Base-by-base conservation (phyloP, 768 basidiomycete species). In the Rossbeevera mucosa region DNA sequence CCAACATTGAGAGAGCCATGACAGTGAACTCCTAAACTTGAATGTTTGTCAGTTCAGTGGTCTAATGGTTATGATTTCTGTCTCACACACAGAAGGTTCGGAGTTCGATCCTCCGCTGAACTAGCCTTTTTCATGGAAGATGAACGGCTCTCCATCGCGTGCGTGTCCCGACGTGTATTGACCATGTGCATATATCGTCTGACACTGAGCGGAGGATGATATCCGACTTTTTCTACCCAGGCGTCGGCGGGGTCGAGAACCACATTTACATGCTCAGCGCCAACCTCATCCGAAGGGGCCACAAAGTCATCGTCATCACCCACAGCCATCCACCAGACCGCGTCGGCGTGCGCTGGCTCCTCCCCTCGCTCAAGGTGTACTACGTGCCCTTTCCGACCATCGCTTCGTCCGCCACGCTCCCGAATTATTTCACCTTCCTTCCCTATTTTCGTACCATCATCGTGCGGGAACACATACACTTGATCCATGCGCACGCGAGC, bases 211-310 rank as follows among this genome's bases (percentile, higher is more conserved):
- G 2, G 57, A 95, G 94, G 42, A 93, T 98, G 91, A 83, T 98
- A 52, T 89, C 86, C 38, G 96, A 99, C 72, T 99, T 98, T 75
- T 99, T 97, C 72, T 84, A 91, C 64, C 96, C 96, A 1, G 78
- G 81, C 52, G 86, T 94, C 3, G 96, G 96, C 3, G 96, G 96
- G 7, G 95, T 99, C 28, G 96, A 98, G 72, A 94, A 85, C 54
- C 93, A 96, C 68, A 94, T 97, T 31, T 97, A 91, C 71, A 90
- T 90, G 81, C 79, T 99, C 44, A 85, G 86, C 52, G 84, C 88
- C 18, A 85, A 87, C 44, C 82, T 98, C 38, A 81, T 94, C 49
- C 76, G 77, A 38, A 80, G 80, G 36, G 93, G 94, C 4, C 94
- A 99, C 70, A 92, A 89, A 70, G 93, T 99, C 50, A 86, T 98